These are phyloP conservation scores for Wickerhamomyces sp. DNA, from an alignment of 1,139 yeast species.

Conservation along the genomic window DNA sequence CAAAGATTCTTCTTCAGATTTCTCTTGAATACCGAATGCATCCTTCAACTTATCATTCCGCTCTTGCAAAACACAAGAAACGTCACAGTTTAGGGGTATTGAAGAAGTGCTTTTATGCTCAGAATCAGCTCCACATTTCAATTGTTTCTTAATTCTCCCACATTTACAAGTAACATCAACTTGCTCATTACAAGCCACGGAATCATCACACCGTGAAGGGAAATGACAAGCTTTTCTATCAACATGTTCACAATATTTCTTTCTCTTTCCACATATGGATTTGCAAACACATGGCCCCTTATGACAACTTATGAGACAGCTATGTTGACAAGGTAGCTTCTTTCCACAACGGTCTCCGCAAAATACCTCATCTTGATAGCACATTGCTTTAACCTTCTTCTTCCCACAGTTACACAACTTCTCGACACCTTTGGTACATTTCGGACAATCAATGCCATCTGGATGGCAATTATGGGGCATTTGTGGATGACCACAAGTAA, in stretches of 20 bases:
- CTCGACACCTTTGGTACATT: slow-evolving; percentile 65
- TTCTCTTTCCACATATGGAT: slow-evolving; percentile 50
- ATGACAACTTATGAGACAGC: slow-evolving; percentile 54
- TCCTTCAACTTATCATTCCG: slow-evolving; percentile 60
- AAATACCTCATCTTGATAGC: slow-evolving; percentile 65
- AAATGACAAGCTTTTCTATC: slow-evolving; percentile 66
- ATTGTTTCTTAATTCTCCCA: slow-evolving; percentile 45
- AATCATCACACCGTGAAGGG: slow-evolving; percentile 46
- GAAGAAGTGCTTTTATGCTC: slow-evolving; percentile 20
- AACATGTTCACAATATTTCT: slow-evolving; percentile 54
- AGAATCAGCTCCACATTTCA: slow-evolving; percentile 52
- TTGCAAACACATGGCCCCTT: slow-evolving; percentile 45
- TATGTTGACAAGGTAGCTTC: slow-evolving; percentile 55
- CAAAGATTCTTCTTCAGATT: slow-evolving; percentile 21
- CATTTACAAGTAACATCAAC: slow-evolving; percentile 59
- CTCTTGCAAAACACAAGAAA: slow-evolving; percentile 57
- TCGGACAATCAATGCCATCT: slow-evolving; percentile 61
- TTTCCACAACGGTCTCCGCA: slow-evolving; percentile 69
- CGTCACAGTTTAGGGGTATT: slow-evolving; percentile 53
- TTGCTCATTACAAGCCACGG: slow-evolving; percentile 43
- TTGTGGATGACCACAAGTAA: slow-evolving; percentile 70
- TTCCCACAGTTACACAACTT: slow-evolving; percentile 73
- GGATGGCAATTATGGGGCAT: slow-evolving; percentile 77
- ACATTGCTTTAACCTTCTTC: slow-evolving; percentile 53
- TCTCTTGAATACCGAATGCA: slow-evolving; percentile 43